phyloP scores from a whole-genome alignment of 345 rosid genomes.

The Linum usitatissimum region DNA sequence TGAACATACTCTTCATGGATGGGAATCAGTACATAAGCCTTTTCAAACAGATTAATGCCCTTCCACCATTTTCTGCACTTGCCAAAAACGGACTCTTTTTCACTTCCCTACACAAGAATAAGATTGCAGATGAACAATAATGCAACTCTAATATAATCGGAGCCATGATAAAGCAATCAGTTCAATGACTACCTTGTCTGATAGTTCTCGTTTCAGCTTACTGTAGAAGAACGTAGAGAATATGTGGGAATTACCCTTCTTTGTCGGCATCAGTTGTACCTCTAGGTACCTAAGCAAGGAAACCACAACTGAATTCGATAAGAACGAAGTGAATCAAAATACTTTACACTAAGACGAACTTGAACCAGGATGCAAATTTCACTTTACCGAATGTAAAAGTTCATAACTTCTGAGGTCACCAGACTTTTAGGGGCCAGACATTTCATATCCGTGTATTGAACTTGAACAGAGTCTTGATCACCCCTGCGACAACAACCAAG shows the following conservation, averaged over 20 bases:
- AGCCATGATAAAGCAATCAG: background rate
- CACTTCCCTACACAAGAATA: conserved; percentile 17
- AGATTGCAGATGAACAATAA: conserved; percentile 8
- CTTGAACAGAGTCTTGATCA: conserved; percentile 56
- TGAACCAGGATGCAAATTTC: background rate
- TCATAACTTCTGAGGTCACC: conserved; percentile 72
- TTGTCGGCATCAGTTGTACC: conserved; percentile 39
- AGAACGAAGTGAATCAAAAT: background rate
- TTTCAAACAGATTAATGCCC: conserved; percentile 72
- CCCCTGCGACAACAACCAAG: conserved; percentile 36
- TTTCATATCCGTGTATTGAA: conserved; percentile 43
- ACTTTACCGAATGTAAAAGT: conserved; percentile 63
- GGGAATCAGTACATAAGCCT: conserved; percentile 80
- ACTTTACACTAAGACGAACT: background rate
- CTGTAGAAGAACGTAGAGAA: conserved; percentile 81
- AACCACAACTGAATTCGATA: background rate
- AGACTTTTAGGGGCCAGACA: conserved; percentile 58
- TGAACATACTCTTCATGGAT: conserved; percentile 78
- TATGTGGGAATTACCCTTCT: conserved; percentile 52
- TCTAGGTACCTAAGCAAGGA: conserved; percentile 48
- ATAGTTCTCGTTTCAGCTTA: conserved; percentile 69
- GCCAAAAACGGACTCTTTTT: conserved; percentile 48
- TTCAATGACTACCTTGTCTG: conserved; percentile 41
- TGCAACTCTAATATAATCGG: background rate
- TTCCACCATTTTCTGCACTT: conserved; percentile 98